Percentiles rank a stretch among this genome's conserved stretches.
Evolutionary conservation across 192 early-diverging fungal species (phyloP).

Genomic region (Pilobolus umbonatus): DNA sequence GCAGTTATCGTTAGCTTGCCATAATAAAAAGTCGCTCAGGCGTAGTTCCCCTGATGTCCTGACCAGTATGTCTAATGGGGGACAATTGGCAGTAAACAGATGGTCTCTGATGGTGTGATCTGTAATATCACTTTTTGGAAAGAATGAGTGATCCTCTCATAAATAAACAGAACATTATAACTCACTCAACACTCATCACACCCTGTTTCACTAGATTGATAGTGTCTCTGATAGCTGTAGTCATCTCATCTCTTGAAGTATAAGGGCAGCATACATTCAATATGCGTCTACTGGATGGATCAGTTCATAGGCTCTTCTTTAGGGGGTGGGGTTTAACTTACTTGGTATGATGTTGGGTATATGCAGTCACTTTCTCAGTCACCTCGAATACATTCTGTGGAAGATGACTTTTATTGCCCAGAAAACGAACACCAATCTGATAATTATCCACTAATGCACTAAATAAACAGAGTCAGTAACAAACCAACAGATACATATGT

Average conservation of each 20-base stretch:
- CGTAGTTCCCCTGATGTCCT: slow-evolving; percentile 95
- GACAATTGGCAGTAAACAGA: slow-evolving; percentile 59
- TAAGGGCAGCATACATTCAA: slow-evolving; percentile 94
- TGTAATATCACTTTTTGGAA: slow-evolving; percentile 53
- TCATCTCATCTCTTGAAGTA: slow-evolving; percentile 87
- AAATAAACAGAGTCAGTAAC: slow-evolving; percentile 1
- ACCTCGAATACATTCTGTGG: slow-evolving; percentile 58
- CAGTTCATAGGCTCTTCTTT: background rate
- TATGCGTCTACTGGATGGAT: slow-evolving; percentile 45
- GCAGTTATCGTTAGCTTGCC: slow-evolving; percentile 47
- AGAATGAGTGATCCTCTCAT: background rate
- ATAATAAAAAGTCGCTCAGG: slow-evolving; percentile 76
- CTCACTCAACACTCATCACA: slow-evolving; percentile 37
- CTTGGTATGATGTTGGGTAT: slow-evolving; percentile 60
- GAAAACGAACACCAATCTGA: slow-evolving; percentile 71
- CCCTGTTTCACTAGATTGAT: slow-evolving; percentile 58
- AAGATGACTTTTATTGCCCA: slow-evolving; percentile 72
- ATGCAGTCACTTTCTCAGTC: slow-evolving; percentile 54
- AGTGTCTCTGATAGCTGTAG: slow-evolving; percentile 54
- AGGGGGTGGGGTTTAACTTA: slow-evolving; percentile 12
- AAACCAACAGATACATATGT: no score
- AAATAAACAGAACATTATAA: background rate
- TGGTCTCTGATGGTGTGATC: slow-evolving; percentile 52
- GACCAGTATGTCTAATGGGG: slow-evolving; percentile 82
- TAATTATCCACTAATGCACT: slow-evolving; percentile 72